Evolutionary conservation across 495 filamentous ascomycete species (phyloP).

Genomic region (Talaromyces nanjingensis): DNA sequence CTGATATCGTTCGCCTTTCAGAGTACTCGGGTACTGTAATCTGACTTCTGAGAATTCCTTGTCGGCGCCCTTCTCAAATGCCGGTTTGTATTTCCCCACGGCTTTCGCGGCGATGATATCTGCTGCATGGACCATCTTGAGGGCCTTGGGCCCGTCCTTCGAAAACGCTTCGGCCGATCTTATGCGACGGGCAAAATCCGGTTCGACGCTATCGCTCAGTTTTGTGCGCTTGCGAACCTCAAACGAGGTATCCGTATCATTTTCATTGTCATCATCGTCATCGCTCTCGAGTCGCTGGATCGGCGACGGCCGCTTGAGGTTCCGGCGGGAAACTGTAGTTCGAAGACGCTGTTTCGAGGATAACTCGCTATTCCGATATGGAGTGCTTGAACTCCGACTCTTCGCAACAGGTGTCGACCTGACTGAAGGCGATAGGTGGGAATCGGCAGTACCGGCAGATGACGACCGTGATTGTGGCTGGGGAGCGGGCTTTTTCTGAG

Average conservation of each 20-base stretch:
- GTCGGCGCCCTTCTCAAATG: slow-evolving; percentile 35
- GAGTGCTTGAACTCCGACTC: background rate
- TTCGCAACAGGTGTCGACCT: slow-evolving; percentile 14
- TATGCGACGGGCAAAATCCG: slow-evolving; percentile 52
- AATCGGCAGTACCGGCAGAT: slow-evolving; percentile 11
- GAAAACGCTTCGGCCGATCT: slow-evolving; percentile 56
- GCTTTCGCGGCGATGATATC: slow-evolving; percentile 53
- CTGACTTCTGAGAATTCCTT: slow-evolving; percentile 42
- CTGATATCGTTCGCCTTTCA: slow-evolving; percentile 66
- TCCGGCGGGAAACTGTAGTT: slow-evolving; percentile 23
- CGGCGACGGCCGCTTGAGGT: slow-evolving; percentile 40
- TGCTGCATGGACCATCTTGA: slow-evolving; percentile 58
- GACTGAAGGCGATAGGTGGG: slow-evolving; percentile 13
- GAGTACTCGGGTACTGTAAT: slow-evolving; percentile 68
- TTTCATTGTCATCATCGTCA: slow-evolving; percentile 36
- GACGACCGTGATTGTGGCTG: slow-evolving; percentile 19
- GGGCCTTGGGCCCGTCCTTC: slow-evolving; percentile 41
- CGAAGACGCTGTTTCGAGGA: slow-evolving; percentile 27
- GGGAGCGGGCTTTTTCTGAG: slow-evolving; percentile 28
- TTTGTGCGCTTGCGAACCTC: slow-evolving; percentile 41
- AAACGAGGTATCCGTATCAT: slow-evolving; percentile 39
- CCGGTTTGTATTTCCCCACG: slow-evolving; percentile 37
- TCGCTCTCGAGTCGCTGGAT: slow-evolving; percentile 43
- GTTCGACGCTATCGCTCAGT: slow-evolving; percentile 35
- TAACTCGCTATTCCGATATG: background rate